A percentile compares a stretch with the other conserved stretches of the same genome.
Conservation (phyloP, 1,284 basidiomycete genomes). For the Trichosporon sp. region DNA sequence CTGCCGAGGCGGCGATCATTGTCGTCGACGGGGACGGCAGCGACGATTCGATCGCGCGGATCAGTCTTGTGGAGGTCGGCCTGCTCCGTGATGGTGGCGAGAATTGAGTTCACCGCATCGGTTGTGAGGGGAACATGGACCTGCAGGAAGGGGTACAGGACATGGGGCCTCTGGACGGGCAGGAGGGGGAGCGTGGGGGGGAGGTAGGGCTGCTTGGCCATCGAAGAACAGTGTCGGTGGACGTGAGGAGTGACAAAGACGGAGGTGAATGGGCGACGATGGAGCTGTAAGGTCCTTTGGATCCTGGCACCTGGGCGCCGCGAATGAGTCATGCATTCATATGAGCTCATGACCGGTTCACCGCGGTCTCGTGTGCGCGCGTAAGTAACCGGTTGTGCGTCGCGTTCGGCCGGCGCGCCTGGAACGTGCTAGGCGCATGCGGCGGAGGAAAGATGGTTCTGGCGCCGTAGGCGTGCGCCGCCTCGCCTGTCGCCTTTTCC, state of each 20-base stretch:
- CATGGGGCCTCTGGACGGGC: constrained; percentile 36
- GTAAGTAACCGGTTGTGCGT: not conserved
- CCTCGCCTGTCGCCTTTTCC: too few relatives aligned
- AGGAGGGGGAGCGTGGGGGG: constrained; percentile 40
- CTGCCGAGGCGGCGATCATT: constrained; percentile 40
- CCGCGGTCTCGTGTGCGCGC: not conserved
- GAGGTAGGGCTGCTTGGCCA: constrained; percentile 28
- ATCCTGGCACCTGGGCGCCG: not conserved
- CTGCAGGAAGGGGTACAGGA: constrained; percentile 40
- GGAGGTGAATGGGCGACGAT: not conserved
- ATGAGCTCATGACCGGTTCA: constrained; percentile 5
- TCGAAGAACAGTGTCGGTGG: not conserved
- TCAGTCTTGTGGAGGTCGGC: constrained; percentile 22
- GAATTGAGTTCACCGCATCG: constrained; percentile 30
- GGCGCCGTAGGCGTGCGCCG: not conserved
- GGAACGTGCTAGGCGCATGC: not conserved
- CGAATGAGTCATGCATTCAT: constrained; percentile 4
- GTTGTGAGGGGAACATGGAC: constrained; percentile 29
- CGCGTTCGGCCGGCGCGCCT: constrained; percentile 3
- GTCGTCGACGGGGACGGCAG: constrained; percentile 41
- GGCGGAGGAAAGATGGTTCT: not conserved
- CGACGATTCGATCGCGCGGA: constrained; percentile 26
- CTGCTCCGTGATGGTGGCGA: constrained; percentile 34
- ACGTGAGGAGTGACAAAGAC: not conserved
- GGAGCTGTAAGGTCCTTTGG: not conserved